A percentile compares a stretch with the other conserved stretches of the same genome.
These are phyloP conservation scores for Panicum virgatum DNA, from an alignment of 202 grass and related monocot genomes.

Conservation along the genomic window DNA sequence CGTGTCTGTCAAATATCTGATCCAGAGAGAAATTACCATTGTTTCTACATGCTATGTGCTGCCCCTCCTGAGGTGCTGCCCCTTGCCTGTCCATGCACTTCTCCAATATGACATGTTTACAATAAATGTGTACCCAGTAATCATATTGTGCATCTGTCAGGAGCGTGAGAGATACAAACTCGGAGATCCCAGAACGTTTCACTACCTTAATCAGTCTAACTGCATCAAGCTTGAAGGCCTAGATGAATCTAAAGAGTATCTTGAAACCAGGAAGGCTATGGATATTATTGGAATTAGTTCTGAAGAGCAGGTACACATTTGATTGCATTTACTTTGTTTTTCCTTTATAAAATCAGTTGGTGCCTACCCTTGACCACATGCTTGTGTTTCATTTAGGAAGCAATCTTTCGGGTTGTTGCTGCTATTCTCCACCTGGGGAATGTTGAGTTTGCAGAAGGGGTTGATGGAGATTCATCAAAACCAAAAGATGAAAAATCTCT, in stretches of 20 bases:
- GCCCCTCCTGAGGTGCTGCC: constrained; percentile 67
- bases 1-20: constrained; percentile 91
- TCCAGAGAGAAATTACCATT: constrained; percentile 91
- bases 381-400: constrained; percentile 71
- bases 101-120: not conserved
- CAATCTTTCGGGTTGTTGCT: constrained; percentile 90
- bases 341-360: constrained; percentile 4
- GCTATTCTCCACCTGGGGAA: constrained; percentile 97
- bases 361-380: constrained; percentile 31
- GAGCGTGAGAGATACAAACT: constrained; percentile 86
- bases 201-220: constrained; percentile 98
- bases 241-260: constrained; percentile 95
- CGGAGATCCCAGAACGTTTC: constrained; percentile 78
- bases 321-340: constrained; percentile 14
- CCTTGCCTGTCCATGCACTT: constrained; percentile 26
- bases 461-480: constrained; percentile 81
- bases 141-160: constrained; percentile 40
- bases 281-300: constrained; percentile 85
- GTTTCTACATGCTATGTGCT: constrained; percentile 96
- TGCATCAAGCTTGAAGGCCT: constrained; percentile 86
- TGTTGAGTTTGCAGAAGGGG: constrained; percentile 84
- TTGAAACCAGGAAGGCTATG: constrained; percentile 99
- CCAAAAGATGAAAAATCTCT: constrained; percentile 92
- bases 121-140: not conserved
- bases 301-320: constrained; percentile 77